phyloP scores from a whole-genome alignment of 2,329 filamentous ascomycete species.

The Lachnellula willkommii region DNA sequence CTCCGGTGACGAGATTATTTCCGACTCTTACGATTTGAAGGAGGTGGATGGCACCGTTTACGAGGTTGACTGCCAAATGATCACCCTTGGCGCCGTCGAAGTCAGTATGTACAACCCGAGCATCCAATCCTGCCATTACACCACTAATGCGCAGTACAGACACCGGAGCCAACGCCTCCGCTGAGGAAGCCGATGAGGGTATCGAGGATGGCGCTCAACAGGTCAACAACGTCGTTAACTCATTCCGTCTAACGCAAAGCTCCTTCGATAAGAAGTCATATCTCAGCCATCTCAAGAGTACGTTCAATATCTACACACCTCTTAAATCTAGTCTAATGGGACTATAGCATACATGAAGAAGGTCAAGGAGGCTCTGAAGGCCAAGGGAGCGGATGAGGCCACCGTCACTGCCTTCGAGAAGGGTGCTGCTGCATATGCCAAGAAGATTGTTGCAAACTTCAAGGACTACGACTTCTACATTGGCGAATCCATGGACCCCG shows the following conservation, averaged over 20 bases:
- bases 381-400: conserved; percentile 55
- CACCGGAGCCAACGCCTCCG: conserved; percentile 93
- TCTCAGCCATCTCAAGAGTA: conserved; percentile 80
- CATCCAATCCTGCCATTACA: neutral
- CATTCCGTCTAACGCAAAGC: conserved; percentile 80
- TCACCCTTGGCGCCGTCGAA: conserved; percentile 68
- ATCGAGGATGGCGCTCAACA: conserved; percentile 63
- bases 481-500: conserved; percentile 86
- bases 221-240: conserved; percentile 90
- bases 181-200: conserved; percentile 77
- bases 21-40: conserved; percentile 85
- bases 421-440: conserved; percentile 67
- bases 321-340: conserved; percentile 8
- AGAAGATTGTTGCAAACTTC: conserved; percentile 77
- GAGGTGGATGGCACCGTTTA: conserved; percentile 73
- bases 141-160: conserved; percentile 43
- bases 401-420: conserved; percentile 75
- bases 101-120: conserved; percentile 50
- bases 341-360: conserved; percentile 83
- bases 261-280: conserved; percentile 84
- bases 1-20: conserved; percentile 91
- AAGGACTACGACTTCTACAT: conserved; percentile 95
- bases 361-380: conserved; percentile 66
- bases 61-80: conserved; percentile 90
- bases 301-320: conserved; percentile 21